A percentile compares a stretch with the other conserved stretches of the same genome.
Evolutionary conservation across 306 rosid species (phyloP).

Genomic region (Cercis canadensis): DNA sequence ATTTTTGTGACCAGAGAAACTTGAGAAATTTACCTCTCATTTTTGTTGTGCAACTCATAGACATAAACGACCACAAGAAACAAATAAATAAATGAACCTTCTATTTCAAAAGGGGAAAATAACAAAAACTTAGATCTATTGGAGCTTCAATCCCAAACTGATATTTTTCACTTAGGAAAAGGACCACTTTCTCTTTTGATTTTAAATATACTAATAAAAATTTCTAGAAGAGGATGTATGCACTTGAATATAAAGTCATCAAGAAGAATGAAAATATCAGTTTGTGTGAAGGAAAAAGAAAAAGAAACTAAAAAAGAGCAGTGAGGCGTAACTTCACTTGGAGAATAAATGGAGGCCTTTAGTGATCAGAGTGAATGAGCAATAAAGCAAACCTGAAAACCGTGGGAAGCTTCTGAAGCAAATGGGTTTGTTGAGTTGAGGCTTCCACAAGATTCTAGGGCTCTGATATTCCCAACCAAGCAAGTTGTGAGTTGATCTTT

Average conservation of each 20-base stretch:
- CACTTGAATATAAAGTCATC: constrained; percentile 19
- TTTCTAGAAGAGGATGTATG: background rate
- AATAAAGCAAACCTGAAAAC: constrained; percentile 25
- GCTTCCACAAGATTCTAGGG: constrained; percentile 11
- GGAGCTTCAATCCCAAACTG: constrained; percentile 37
- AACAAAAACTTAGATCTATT: constrained; percentile 15
- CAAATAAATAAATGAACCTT: constrained; percentile 28
- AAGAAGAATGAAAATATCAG: background rate
- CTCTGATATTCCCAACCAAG: background rate
- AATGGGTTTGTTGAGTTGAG: constrained; percentile 8
- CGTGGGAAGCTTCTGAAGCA: constrained; percentile 20
- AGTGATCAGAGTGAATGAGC: background rate
- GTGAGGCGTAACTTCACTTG: background rate
- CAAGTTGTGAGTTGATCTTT: constrained; percentile 32
- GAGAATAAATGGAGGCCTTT: constrained; percentile 18
- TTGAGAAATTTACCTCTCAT: constrained; percentile 13
- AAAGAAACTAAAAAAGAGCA: background rate
- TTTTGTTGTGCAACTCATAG: constrained; percentile 22
- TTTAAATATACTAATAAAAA: constrained; percentile 1
- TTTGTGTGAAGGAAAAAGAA: constrained; percentile 1
- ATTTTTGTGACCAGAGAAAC: constrained; percentile 30
- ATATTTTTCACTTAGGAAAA: constrained; percentile 21
- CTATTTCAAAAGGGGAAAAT: constrained; percentile 19
- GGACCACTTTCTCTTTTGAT: constrained; percentile 34
- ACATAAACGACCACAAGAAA: constrained; percentile 42